Evolutionary conservation across 495 filamentous ascomycete species (phyloP).

Genomic region (Tuber indicum): DNA sequence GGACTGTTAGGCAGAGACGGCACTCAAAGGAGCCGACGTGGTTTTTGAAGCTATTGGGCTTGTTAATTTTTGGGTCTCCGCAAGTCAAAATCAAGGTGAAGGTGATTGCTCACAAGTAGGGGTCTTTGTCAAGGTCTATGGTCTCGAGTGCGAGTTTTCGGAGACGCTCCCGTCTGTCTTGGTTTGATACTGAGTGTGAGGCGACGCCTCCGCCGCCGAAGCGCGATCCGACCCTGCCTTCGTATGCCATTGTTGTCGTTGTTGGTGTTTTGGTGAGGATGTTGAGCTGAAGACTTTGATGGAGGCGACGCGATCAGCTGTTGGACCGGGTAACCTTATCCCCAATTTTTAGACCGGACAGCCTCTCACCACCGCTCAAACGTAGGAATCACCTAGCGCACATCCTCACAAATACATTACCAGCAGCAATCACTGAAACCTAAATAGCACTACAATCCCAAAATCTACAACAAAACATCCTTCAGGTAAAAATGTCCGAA

Average conservation of each 20-base stretch:
- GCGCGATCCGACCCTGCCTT: constrained; percentile 96
- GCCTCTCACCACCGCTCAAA: background rate
- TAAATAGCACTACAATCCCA: background rate
- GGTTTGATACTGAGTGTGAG: constrained; percentile 85
- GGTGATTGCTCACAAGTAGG: constrained; percentile 60
- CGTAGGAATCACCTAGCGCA: background rate
- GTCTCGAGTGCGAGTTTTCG: constrained; percentile 97
- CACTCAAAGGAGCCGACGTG: constrained; percentile 98
- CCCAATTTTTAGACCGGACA: background rate
- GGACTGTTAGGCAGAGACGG: constrained; percentile 94
- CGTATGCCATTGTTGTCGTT: constrained; percentile 52
- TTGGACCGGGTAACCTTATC: background rate
- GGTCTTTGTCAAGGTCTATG: constrained; percentile 98
- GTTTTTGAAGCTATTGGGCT: constrained; percentile 70
- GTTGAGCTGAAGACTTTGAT: background rate
- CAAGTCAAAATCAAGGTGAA: background rate
- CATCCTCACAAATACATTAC: background rate
- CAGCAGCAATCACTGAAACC: background rate
- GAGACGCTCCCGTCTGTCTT: constrained; percentile 91
- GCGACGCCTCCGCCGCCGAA: constrained; percentile 97
- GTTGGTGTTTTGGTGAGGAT: background rate
- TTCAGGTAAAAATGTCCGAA: background rate
- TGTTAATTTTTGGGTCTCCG: constrained; percentile 16
- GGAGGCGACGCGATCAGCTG: background rate
- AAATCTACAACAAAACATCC: background rate